phyloP scores from a whole-genome alignment of 2,329 filamentous ascomycete genomes.

The Sphaceloma murrayae region DNA sequence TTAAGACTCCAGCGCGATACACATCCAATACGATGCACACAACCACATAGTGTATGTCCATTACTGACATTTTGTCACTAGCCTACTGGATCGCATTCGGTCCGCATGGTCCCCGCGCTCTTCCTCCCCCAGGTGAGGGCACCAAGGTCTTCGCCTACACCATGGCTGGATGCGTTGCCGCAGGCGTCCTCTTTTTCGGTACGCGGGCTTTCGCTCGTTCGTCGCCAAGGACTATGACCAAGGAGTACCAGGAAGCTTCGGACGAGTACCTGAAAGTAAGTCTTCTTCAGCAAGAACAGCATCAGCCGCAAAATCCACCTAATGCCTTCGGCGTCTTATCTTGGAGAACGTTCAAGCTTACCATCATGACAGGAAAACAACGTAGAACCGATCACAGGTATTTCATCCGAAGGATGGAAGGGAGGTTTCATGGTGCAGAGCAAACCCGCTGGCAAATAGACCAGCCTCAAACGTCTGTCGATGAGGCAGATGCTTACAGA shows the following conservation, averaged over 20 bases:
- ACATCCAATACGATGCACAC: background rate
- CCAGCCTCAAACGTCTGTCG: background rate
- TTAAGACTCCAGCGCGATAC: no score
- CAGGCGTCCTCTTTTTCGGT: conserved; percentile 60
- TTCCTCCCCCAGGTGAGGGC: conserved; percentile 72
- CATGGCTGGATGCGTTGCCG: conserved; percentile 54
- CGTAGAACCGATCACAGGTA: conserved; percentile 76
- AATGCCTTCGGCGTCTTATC: no score
- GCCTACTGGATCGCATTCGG: conserved; percentile 99
- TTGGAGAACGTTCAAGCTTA: conserved; percentile 16
- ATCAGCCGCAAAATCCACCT: background rate
- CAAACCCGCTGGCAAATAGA: conserved; percentile 24
- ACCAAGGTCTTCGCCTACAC: conserved; percentile 70
- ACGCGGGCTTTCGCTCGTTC: conserved; percentile 64
- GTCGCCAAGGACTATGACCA: conserved; percentile 77
- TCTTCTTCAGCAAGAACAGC: background rate
- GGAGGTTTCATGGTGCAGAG: conserved; percentile 65
- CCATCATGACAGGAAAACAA: conserved; percentile 58
- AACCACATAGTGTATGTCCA: background rate
- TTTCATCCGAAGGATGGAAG: conserved; percentile 67
- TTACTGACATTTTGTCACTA: conserved; percentile 34
- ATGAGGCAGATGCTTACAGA: background rate
- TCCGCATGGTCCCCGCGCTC: conserved; percentile 83
- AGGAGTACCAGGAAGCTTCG: conserved; percentile 90
- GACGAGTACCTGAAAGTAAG: conserved; percentile 91